Evolutionary conservation across 78 protist genomes (phyloP), one percentile per base, ranked within the genome.

Genomic region (Creolimax fragrantissima): DNA sequence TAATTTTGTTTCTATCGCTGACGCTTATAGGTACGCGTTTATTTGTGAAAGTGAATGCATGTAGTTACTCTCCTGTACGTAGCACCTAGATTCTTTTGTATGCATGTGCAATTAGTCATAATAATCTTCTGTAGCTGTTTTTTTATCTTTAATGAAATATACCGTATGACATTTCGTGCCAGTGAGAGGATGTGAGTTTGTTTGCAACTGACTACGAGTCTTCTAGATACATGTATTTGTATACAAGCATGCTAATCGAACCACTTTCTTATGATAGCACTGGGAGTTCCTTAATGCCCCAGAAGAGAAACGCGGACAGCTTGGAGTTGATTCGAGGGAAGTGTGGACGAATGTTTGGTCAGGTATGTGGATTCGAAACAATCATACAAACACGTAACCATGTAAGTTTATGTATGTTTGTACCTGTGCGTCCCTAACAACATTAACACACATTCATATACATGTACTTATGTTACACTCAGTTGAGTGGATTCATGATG

Each of bases 241-340:
- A 41, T 36, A 41, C 88, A 41, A 17, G 17, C 74, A 58, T 17
- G 74, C 74, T 32, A 11, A 58, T 17, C 11, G 39, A 58, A 11
- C 11, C 74, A 58, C 74, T 32, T 17, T 11, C 74, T 32, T 17
- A 58, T 17, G 17, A 85, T 89, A 91, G 94, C 45, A 95, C 96
- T 6, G 96, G 96, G 6, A 45, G 90, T 5, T 41, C 86, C 4
- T 86, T 96, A 32, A 96, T 96, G 97, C 97, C 97, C 66, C 97
- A 96, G 36, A 96, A 96, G 94, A 96, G 95, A 91, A 96, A 96
- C 47, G 94, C 97, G 11, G 97, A 96, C 66, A 89, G 95, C 24
- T 74, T 91, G 5, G 97, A 96, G 92, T 95, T 96, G 41, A 93
- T 96, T 41, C 45, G 97, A 17, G 96, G 96, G 81, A 94, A 95